Conservation (phyloP, 2,329 filamentous ascomycete genomes). For the Neonectria punicea region DNA sequence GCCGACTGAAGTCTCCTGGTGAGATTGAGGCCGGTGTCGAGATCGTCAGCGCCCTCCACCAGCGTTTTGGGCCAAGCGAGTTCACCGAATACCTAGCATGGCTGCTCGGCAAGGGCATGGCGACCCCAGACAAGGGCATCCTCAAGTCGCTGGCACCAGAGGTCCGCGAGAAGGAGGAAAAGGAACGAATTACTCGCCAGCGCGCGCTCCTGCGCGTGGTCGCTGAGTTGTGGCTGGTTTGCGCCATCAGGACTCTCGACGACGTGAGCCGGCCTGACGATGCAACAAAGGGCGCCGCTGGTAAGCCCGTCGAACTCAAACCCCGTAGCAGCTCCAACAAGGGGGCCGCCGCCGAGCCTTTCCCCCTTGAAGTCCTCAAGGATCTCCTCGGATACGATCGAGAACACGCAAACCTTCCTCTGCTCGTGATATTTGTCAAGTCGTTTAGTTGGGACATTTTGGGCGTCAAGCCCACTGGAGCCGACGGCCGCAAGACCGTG, state of each 20-base stretch:
- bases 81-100: constrained; percentile 94
- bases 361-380: constrained; percentile 97
- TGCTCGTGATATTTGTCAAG: constrained; percentile 96
- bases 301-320: constrained; percentile 72
- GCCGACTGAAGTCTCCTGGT: constrained; percentile 88
- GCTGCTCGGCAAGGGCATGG: constrained; percentile 90
- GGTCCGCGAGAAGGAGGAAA: constrained; percentile 92
- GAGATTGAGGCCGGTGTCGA: constrained; percentile 93
- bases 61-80: constrained; percentile 89
- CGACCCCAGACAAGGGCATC: constrained; percentile 85
- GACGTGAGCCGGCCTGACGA: constrained; percentile 72
- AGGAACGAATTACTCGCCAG: constrained; percentile 88
- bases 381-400: constrained; percentile 93
- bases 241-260: constrained; percentile 83
- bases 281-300: constrained; percentile 67
- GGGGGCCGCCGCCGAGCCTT: constrained; percentile 81
- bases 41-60: constrained; percentile 93
- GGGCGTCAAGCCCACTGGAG: constrained; percentile 76
- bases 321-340: constrained; percentile 64
- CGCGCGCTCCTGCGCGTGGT: constrained; percentile 88
- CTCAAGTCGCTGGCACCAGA: constrained; percentile 84
- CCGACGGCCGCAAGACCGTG: constrained; percentile 84
- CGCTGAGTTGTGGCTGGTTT: constrained; percentile 95
- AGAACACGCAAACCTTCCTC: constrained; percentile 88
- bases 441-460: constrained; percentile 96